Evolutionary conservation across 805 yeast species (phyloP), one percentile per base, ranked within the genome.

Genomic region (Hanseniaspora guilliermondii): DNA sequence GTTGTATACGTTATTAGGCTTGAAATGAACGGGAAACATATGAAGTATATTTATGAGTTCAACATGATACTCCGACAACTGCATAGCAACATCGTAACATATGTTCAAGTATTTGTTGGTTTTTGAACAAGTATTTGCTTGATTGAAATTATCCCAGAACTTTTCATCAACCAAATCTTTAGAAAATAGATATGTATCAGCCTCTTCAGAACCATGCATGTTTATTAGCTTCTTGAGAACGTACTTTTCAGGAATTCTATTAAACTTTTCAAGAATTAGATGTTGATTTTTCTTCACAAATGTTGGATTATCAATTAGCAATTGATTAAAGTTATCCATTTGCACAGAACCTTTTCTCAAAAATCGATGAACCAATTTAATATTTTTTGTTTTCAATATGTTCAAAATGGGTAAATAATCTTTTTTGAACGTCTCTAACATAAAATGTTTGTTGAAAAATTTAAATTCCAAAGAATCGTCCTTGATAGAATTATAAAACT

Each of bases 121-220:
- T 33, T 37, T 42, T 32, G 55, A 52, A 6, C 38, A 41, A 4
- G 55, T 52, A 21, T 52, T 52, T 4, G 55, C 55, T 24, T 37
- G 44, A 14, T 44, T 52, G 37, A 52, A 52, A 17, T 52, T 52
- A 17, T 44, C 37, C 55, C 55, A 52, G 22, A 52, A 52, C 25
- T 52, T 52, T 4, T 42, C 37, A 12, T 44, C 32, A 16, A 52
- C 38, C 38, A 52, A 36, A 16, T 52, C 55, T 44, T 44, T 39
- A 7, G 55, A 44, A 30, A 52, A 52, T 7, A 44, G 17, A 4
- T 35, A n/a, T 12, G 33, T 19, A 19, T 42, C 42, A 35, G 19
- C 27, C 32, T 9, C 32, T 1, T 37, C 24, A 19, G 19, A 33
- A 16, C 22, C 33, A 3, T 35, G 36, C 3, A 52, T 25, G 14